These are phyloP conservation scores for Durusdinium trenchii DNA, from an alignment of 73 alveolate genomes.

Conservation along the genomic window DNA sequence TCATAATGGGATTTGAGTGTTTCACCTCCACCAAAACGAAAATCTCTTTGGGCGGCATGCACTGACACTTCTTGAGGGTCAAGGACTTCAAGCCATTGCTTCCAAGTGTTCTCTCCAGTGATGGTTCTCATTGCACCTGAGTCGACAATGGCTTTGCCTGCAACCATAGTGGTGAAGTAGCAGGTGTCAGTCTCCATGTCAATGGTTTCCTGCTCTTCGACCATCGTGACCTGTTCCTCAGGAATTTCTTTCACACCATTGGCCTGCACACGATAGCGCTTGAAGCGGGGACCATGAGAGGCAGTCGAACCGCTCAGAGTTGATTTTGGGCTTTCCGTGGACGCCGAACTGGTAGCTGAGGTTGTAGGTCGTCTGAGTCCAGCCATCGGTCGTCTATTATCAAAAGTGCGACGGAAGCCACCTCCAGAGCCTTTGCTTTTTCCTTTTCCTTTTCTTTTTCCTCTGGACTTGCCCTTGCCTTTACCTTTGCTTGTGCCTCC, in stretches of 20 bases:
- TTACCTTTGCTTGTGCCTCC: background rate
- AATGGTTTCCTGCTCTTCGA: background rate
- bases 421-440: background rate
- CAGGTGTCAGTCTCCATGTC: background rate
- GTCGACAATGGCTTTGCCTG: background rate
- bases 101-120: constrained; percentile 5
- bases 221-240: constrained; percentile 17
- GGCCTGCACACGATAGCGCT: constrained; percentile 39
- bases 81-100: background rate
- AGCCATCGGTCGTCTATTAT: background rate
- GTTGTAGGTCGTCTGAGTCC: background rate
- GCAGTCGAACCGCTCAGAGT: background rate
- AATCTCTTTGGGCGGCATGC: background rate
- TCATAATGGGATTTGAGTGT: background rate
- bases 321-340: background rate
- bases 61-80: background rate
- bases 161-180: background rate
- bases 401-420: background rate
- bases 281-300: constrained; percentile 33
- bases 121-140: constrained; percentile 1
- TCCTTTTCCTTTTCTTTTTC: constrained; percentile 11
- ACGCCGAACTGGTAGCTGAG: background rate
- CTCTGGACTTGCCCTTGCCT: background rate
- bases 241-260: constrained; percentile 11
- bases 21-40: constrained; percentile 39